Evolutionary conservation across 139 green algal species (phyloP), one percentile per base, ranked within the genome.

Genomic region (Chloropicon primus): DNA sequence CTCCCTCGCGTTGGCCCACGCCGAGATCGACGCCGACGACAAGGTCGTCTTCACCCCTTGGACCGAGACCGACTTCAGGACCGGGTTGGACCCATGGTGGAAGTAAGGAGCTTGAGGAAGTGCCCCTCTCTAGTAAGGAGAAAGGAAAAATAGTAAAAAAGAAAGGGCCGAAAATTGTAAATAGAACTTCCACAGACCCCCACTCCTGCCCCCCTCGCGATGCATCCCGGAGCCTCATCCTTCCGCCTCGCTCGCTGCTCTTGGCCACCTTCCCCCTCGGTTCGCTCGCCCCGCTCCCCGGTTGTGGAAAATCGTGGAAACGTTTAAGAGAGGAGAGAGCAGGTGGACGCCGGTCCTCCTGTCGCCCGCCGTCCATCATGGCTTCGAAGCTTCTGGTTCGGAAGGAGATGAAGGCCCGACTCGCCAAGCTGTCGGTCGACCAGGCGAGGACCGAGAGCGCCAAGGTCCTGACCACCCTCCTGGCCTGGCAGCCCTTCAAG

Each of bases 21-120:
- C 74, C 27, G 84, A 92, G 62, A 72, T 98, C 28, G 72, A 71
- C 26, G 89, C 93, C 21, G 80, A 83, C 72, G 93, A 91, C 86
- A 78, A 88, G 21, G 94, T 99, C 1, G 80, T 89, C 74, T 94
- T 99, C 84, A 88, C 82, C 74, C 77, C 90, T 79, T 99, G 95
- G 94, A 94, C 91, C n/a, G 95, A 98, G 90, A 97, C 89, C 26
- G 95, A 99, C 87, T 99, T 99, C 92, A 89, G 94, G 74, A 96
- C 91, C 71, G 89, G 86, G 83, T 27, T 84, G 77, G 77, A 87
- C 27, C 92, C 94, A 24, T 98, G 94, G 94, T 98, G 94, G 94
- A 78, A 82, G 1, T 98, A 90, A 82, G 77, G 72, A 10, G 10
- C 72, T 75, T 75, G 22, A 72, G 22, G 22, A 72, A n/a, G n/a